Base-by-base conservation (phyloP, 164 flowering plant species). In the Aristolochia contorta region DNA sequence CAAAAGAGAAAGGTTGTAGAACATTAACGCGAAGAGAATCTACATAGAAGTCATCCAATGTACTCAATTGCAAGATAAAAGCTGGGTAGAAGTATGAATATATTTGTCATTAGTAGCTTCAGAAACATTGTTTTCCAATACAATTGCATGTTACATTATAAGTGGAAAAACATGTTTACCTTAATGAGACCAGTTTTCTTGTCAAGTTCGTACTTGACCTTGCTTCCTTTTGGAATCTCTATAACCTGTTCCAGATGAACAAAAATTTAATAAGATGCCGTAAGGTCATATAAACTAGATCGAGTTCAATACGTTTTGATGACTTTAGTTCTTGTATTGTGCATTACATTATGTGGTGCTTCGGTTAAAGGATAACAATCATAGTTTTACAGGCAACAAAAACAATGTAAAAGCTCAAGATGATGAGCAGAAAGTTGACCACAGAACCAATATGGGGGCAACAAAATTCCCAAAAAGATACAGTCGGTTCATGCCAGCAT, bases 161-260 rank as follows among this genome's bases (percentile, higher is more conserved):
- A 30, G 43, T 30, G 46, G 18, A 46, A 56, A 56, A 12, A 33
- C 22, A 43, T 19, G 1, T 52, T 47, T 70, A 86, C 93, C 86
- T 86, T 86, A 51, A 86, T 84, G 63, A 86, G 67, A 51, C 93
- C 90, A 18, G 93, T 84, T 69, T 81, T 84, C 70, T 86, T 86
- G 80, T 84, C 93, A 30, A 86, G 89, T 67, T 86, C 93, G 73
- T 86, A 86, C 61, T 86, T 86, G 56, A 86, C 93, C 76, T 84
- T 86, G 30, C 89, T 86, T 71, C 93, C 93, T 64, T 84, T 86
- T n/a, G 84, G 54, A 19, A 86, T 86, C 80, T 86, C 93, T 64
- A 84, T 82, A 66, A 82, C 89, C 89, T 86, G 69, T 16, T 51
- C 37, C 23, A 60, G 30, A 69, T n/a, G 27, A 70, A 27, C 45